These are phyloP conservation scores for Bassia scoparia DNA, from an alignment of 148 eudicot genomes.

Conservation along the genomic window DNA sequence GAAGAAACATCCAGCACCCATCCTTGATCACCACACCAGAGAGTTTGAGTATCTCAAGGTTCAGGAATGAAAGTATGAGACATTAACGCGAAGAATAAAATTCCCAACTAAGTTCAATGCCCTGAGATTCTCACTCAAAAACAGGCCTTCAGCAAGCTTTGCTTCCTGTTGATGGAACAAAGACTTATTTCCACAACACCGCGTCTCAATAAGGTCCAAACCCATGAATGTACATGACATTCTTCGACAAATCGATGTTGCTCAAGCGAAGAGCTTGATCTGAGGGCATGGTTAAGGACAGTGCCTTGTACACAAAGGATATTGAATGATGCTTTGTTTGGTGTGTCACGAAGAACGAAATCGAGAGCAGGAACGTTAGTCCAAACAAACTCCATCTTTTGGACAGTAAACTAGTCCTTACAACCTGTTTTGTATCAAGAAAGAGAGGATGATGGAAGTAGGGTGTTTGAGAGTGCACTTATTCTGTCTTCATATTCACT, in stretches of 20 bases:
- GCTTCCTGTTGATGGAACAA: neutral
- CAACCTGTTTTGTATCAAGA: neutral
- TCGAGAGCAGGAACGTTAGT: neutral
- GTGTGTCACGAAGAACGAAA: neutral
- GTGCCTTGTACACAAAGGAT: constrained; percentile 5
- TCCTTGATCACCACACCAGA: neutral
- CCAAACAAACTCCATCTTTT: constrained; percentile 3
- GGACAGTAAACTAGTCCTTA: neutral
- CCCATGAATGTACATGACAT: neutral
- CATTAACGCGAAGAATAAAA: neutral
- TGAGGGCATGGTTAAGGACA: neutral
- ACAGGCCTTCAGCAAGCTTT: neutral
- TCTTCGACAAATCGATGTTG: neutral
- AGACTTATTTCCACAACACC: neutral
- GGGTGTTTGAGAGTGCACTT: neutral
- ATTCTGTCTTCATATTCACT: neutral
- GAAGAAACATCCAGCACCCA: neutral
- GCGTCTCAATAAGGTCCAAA: neutral
- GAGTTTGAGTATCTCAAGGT: neutral
- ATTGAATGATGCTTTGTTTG: neutral
- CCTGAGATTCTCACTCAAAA: neutral
- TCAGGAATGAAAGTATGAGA: neutral
- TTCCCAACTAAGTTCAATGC: neutral
- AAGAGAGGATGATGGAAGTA: neutral
- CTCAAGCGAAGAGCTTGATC: neutral